Evolutionary conservation across 140 eudicot species (phyloP), one percentile per base, ranked within the genome.

Genomic region (Artemisia princeps): DNA sequence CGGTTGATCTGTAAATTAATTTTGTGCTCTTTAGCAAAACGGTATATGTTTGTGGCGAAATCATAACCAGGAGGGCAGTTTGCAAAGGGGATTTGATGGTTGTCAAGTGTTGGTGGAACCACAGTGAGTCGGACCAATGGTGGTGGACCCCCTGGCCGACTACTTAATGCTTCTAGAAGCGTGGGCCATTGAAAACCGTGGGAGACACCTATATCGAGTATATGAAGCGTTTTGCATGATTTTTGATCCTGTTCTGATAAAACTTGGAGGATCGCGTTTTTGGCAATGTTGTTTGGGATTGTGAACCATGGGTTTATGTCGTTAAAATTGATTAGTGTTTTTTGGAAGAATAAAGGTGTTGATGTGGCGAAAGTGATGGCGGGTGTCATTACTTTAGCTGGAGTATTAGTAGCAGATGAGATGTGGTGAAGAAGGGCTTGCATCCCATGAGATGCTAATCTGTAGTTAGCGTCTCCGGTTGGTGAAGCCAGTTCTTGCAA

Each of bases 181-280:
- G 81, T 78, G 16, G 95, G 95, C 94, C 95, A 88, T 45, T 88
- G 95, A 60, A 84, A 79, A 1, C 95, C 94, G 24, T 88, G 95
- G 23, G 94, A 84, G 60, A 88, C 87, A 33, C 95, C 95, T 8
- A 88, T 82, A 66, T 88, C 95, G 13, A 88, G 72, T 50, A 88
- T 88, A 75, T 88, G 95, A 62, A 88, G 87, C 26, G 77, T 70
- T 17, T 23, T 64, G 40, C 60, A 33, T 3, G 72, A 73, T 12
- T 42, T 16, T 1, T 46, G 65, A 28, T 65, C 62, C 49, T 84
- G 89, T 14, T 85, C 85, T 2, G 76, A 71, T 44, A 88, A 81
- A 15, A 85, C 74, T 65, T 88, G 94, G 20, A 88, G 94, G 58
- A 85, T 83, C 10, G 94, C 82, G 19, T 83, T 72, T 72, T 88